Evolutionary conservation across 768 basidiomycete genomes (phyloP), one percentile per base, ranked within the genome.

Genomic region (Mycena rosella): DNA sequence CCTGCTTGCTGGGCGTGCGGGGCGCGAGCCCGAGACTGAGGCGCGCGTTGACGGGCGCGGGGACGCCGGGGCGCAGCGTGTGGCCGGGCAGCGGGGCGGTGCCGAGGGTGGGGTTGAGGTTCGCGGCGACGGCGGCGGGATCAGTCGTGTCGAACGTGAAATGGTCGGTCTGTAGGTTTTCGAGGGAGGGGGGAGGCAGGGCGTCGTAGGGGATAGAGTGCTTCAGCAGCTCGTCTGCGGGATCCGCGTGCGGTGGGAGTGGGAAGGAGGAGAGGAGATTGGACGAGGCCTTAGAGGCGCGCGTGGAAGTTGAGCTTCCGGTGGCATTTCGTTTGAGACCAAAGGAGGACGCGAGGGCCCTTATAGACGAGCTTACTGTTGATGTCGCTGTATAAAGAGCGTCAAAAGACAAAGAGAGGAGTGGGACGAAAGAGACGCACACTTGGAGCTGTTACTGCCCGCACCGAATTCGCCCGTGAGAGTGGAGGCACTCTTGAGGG

Each of bases 401-500:
- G 60, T 44, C 49, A 69, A 68, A 30, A 59, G 72, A 51, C 51
- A 71, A 70, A 69, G 63, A 67, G 29, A 49, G 40, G 49, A 48
- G 17, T 42, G 47, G 24, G 61, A 64, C 47, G 52, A 58, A 18
- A 45, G 48, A 67, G 20, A 80, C 85, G 58, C 73, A 91, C 91
- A 79, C 81, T 89, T 91, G n/a, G 90, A 88, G 32, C 76, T 76
- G 4, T 52, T 56, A n/a, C 78, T 75, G 45, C 81, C 85, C 5
- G 88, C 89, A 5, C 93, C 94, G 77, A 95, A 95, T 75, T 95
- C 94, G n/a, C 87, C 86, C 36, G 85, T 78, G 42, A 74, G 75
- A 59, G 80, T 72, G 68, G 77, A 70, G 44, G 74, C 52, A 63
- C 65, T 70, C 73, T 62, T 67, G 77, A 84, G 75, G 5, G 87